A percentile compares a stretch with the other conserved stretches of the same genome.
Evolutionary conservation across 768 basidiomycete species (phyloP).

Genomic region (Suillus brevipes): DNA sequence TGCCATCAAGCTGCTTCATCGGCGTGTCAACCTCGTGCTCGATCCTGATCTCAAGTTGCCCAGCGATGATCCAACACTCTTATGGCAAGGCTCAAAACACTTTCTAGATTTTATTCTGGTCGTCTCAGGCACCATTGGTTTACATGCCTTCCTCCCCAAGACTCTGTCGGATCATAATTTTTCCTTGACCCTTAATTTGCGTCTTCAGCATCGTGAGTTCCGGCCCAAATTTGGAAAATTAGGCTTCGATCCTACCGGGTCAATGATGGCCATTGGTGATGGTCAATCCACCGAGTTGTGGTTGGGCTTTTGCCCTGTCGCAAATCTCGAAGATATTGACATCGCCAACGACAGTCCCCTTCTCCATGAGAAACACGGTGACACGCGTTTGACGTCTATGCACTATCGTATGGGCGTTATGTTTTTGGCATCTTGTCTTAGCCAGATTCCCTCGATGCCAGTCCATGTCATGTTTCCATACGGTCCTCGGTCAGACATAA

Average conservation of each 20-base stretch:
- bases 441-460: background rate
- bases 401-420: background rate
- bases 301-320: background rate
- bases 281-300: background rate
- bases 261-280: background rate
- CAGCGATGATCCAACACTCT: background rate
- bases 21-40: background rate
- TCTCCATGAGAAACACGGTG: background rate
- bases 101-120: background rate
- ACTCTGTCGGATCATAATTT: background rate
- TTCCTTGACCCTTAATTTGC: background rate
- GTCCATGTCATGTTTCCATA: background rate
- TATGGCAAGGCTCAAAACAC: background rate
- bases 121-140: fast-evolving
- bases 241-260: background rate
- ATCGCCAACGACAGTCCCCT: background rate
- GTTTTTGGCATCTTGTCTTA: background rate
- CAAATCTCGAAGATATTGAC: background rate
- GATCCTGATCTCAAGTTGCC: background rate
- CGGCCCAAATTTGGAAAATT: background rate
- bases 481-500: background rate
- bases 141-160: background rate
- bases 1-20: background rate
- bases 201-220: background rate
- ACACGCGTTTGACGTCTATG: background rate